Evolutionary conservation across 2,329 filamentous ascomycete genomes (phyloP).

Genomic region (Verticillium tricorpus): DNA sequence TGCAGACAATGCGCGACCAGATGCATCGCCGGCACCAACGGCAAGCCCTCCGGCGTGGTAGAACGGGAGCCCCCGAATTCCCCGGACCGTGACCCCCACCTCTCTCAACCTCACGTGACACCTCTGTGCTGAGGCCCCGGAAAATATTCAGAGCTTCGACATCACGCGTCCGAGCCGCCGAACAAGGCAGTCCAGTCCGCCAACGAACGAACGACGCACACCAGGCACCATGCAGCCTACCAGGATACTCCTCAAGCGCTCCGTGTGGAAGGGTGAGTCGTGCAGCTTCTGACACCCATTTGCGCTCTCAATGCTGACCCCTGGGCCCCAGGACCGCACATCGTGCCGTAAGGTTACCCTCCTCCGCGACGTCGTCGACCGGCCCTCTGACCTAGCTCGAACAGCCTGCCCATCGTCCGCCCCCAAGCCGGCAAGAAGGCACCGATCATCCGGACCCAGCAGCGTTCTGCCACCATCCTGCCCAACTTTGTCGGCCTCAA

Average conservation of each 20-base stretch:
- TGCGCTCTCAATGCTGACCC: not conserved
- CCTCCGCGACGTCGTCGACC: constrained; percentile 16
- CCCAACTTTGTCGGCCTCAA: constrained; percentile 87
- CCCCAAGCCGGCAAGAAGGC: constrained; percentile 57
- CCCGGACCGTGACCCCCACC: not conserved
- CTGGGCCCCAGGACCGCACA: constrained; percentile 38
- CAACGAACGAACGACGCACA: constrained; percentile 2
- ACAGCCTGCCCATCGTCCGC: constrained; percentile 59
- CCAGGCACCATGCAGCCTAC: constrained; percentile 62
- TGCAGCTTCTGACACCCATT: constrained; percentile 15
- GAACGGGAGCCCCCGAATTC: not conserved
- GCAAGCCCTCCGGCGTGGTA: not conserved
- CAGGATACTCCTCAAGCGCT: constrained; percentile 64
- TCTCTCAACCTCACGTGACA: constrained; percentile 6
- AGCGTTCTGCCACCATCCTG: constrained; percentile 81
- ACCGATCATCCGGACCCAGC: constrained; percentile 78
- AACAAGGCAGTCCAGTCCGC: not conserved
- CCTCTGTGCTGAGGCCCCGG: constrained; percentile 4
- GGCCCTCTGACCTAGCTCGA: constrained; percentile 8
- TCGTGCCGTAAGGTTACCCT: constrained; percentile 43
- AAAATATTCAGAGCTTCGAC: constrained; percentile 7
- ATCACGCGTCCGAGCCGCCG: not conserved
- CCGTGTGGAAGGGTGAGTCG: constrained; percentile 78
- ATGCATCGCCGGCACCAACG: not conserved
- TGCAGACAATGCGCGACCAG: too few species aligned